A percentile compares a stretch with the other conserved stretches of the same genome.
Conservation (phyloP, 1,284 basidiomycete genomes). For the Apiotrichum veenhuisii region DNA sequence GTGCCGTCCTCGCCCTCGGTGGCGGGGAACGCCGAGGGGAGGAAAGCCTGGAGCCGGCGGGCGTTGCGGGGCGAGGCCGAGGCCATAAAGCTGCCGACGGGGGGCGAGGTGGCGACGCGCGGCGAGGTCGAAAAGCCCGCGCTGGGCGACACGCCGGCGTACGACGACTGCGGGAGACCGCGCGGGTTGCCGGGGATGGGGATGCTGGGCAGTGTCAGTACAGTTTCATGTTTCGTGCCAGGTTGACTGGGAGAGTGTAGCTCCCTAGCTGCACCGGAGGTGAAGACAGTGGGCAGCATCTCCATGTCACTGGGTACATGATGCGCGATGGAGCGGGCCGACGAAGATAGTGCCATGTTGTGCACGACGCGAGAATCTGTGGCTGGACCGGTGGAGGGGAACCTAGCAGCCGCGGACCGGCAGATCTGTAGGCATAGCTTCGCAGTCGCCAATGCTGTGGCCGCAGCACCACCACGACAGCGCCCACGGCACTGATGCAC, state of each 20-base stretch:
- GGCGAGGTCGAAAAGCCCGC: slow-evolving; percentile 18
- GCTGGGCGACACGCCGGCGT: slow-evolving; percentile 29
- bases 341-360: no score
- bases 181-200: slow-evolving; percentile 49
- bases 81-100: slow-evolving; percentile 17
- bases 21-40: slow-evolving; percentile 41
- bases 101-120: slow-evolving; percentile 26
- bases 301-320: no score
- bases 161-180: slow-evolving; percentile 34
- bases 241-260: slow-evolving; percentile 15
- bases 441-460: no score
- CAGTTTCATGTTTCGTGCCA: slow-evolving; percentile 22
- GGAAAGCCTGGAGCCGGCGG: slow-evolving; percentile 46
- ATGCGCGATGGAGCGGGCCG: no score
- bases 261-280: no score
- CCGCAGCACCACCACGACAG: no score
- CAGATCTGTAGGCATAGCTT: no score
- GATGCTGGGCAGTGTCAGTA: slow-evolving; percentile 32
- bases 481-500: no score
- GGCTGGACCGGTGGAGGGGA: no score
- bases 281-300: no score
- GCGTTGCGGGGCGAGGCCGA: slow-evolving; percentile 20
- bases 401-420: no score
- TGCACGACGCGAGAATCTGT: no score
- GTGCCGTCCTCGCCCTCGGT: slow-evolving; percentile 27